Evolutionary conservation across 495 filamentous ascomycete species (phyloP), one percentile per base, ranked within the genome.

Genomic region (Darksidea phi): DNA sequence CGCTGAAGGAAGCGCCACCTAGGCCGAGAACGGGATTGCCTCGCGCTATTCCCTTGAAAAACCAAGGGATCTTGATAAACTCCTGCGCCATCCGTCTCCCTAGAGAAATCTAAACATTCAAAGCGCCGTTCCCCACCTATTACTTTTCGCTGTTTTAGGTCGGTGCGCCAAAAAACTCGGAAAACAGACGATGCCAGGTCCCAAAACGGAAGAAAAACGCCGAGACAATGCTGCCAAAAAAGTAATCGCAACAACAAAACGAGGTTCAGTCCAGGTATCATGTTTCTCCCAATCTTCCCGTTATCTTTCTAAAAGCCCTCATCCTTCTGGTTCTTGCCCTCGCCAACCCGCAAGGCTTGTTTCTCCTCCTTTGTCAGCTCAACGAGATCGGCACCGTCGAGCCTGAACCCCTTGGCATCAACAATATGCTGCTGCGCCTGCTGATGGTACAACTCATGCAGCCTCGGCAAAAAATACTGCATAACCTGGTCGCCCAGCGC

Each of bases 401-500:
- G 48, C 42, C 63, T 60, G 45, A 57, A 61, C 18, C 57, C 66
- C 48, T 68, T 68, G 6, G 51, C 52, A 42, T 68, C 57, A 17
- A 68, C 48, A 20, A 68, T 63, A 25, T 68, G 42, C 20, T 61
- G 32, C 15, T 46, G 6, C 4, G 36, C 45, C 36, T 48, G 17
- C 36, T 64, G 36, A 4, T 50, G 50, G 25, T 59, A 69, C n/a
- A 58, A 26, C 32, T 61, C 42, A 28, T 69, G 66, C 25, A 69
- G 25, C 36, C 61, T n/a, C 11, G 61, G 62, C 47, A 69, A 21
- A n/a, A 65, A 63, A 48, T 65, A 65, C 37, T 69, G 61, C 66
- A 69, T 65, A 1, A 69, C 55, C 13, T 17, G 32, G 26, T 69
- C 63, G 23, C 25, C 24, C 13, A 69, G 24, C 23, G 20, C 47